A percentile compares a stretch with the other conserved stretches of the same genome.
Conservation (phyloP, 2,329 filamentous ascomycete genomes). For the Tothia fuscella region DNA sequence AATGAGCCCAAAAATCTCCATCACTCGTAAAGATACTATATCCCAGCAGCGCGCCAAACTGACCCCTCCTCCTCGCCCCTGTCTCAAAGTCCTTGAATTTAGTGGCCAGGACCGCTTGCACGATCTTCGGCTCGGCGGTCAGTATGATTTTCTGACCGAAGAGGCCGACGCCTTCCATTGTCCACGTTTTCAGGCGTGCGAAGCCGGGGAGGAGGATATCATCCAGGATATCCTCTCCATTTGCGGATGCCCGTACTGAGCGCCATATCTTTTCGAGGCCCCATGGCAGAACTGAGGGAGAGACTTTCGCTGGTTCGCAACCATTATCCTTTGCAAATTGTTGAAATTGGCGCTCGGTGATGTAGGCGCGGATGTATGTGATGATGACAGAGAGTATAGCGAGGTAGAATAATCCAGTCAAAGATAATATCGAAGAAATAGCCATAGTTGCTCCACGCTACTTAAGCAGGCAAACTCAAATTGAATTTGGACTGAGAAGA, state of each 20-base stretch:
- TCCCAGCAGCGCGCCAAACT: constrained; percentile 12
- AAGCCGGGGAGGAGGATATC: constrained; percentile 6
- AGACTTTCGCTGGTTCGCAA: constrained; percentile 29
- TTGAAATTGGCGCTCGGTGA: constrained; percentile 1
- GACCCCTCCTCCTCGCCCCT: constrained; percentile 7
- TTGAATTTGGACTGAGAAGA: no score
- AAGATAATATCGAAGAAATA: not conserved
- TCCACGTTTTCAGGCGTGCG: not conserved
- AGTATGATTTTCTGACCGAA: constrained; percentile 3
- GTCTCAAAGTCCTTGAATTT: constrained; percentile 12
- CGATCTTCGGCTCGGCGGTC: constrained; percentile 10
- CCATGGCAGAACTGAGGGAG: constrained; percentile 6
- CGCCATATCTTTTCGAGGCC: constrained; percentile 6
- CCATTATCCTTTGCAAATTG: constrained; percentile 24
- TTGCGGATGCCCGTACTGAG: constrained; percentile 10
- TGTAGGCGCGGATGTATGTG: not conserved
- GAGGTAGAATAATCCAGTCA: not conserved
- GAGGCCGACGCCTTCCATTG: constrained; percentile 6
- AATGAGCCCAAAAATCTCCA: constrained; percentile 9
- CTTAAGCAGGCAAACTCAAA: not conserved
- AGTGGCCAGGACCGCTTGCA: constrained; percentile 12
- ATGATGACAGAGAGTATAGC: not conserved
- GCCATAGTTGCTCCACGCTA: no score
- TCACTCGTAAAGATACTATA: constrained; percentile 11
- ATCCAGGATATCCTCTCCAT: constrained; percentile 11